Conservation (phyloP, 1,284 basidiomycete species). For the Chondrostereum purpureum region DNA sequence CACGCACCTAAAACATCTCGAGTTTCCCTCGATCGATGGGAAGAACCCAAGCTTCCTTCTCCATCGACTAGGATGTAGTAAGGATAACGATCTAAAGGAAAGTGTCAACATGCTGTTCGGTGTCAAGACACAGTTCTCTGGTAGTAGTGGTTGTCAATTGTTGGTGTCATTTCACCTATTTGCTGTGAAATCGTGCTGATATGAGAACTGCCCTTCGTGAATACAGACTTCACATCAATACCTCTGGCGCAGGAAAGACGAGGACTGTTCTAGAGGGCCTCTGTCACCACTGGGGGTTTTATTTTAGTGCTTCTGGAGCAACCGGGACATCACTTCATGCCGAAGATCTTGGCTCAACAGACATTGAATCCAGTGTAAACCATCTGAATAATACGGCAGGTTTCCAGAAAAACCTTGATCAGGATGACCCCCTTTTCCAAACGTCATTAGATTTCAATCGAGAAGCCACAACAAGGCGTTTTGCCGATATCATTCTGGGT, state of each 20-base stretch:
- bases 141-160: background rate
- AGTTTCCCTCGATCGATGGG: no score
- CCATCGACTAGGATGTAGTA: no score
- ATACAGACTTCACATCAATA: background rate
- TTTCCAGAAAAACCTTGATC: background rate
- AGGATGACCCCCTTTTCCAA: background rate
- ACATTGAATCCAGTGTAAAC: background rate
- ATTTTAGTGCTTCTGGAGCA: background rate
- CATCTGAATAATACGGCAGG: background rate
- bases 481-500: background rate
- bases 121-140: background rate
- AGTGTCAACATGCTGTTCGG: background rate
- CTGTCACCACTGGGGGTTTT: conserved; percentile 1
- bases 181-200: no score
- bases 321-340: background rate
- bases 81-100: no score
- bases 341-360: background rate
- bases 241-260: background rate
- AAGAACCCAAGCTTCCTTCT: no score
- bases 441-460: background rate
- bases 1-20: no score
- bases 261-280: background rate
- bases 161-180: no score
- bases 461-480: background rate
- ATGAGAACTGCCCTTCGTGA: no score